Evolutionary conservation across 768 basidiomycete genomes (phyloP).

Genomic region (Pleurotus salmoneostramineus): DNA sequence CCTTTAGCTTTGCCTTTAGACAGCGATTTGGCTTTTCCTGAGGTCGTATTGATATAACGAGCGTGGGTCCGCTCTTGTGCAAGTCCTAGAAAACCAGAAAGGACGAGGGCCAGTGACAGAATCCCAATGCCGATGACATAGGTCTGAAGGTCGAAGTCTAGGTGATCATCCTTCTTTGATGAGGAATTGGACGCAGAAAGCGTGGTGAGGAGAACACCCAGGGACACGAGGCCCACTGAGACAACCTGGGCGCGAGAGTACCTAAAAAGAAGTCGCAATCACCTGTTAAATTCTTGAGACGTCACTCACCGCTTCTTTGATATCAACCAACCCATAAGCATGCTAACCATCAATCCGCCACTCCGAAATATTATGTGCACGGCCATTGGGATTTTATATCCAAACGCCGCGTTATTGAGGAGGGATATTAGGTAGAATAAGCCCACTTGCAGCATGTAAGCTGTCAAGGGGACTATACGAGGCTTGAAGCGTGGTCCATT

Average conservation of each 20-base stretch:
- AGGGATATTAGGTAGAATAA: slow-evolving; percentile 78
- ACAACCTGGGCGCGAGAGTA: slow-evolving; percentile 62
- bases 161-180: slow-evolving; percentile 9
- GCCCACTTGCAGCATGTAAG: slow-evolving; percentile 77
- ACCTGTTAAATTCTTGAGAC: not conserved
- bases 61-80: slow-evolving; percentile 79
- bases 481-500: slow-evolving; percentile 54
- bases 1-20: not conserved
- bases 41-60: slow-evolving; percentile 8
- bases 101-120: slow-evolving; percentile 70
- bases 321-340: slow-evolving; percentile 73
- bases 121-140: slow-evolving; percentile 75
- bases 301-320: slow-evolving; percentile 54
- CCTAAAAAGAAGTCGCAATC: slow-evolving; percentile 25
- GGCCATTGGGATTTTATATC: slow-evolving; percentile 80
- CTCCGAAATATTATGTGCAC: slow-evolving; percentile 95
- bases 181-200: slow-evolving; percentile 58
- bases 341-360: slow-evolving; percentile 80
- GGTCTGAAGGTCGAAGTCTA: slow-evolving; percentile 22
- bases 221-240: slow-evolving; percentile 78
- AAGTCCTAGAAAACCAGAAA: slow-evolving; percentile 80
- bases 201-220: slow-evolving; percentile 78
- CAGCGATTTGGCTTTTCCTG: slow-evolving; percentile 1
- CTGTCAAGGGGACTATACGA: slow-evolving; percentile 63
- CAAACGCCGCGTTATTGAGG: slow-evolving; percentile 91